Evolutionary conservation across 768 basidiomycete species (phyloP).

Genomic region (Pisolithus orientalis): DNA sequence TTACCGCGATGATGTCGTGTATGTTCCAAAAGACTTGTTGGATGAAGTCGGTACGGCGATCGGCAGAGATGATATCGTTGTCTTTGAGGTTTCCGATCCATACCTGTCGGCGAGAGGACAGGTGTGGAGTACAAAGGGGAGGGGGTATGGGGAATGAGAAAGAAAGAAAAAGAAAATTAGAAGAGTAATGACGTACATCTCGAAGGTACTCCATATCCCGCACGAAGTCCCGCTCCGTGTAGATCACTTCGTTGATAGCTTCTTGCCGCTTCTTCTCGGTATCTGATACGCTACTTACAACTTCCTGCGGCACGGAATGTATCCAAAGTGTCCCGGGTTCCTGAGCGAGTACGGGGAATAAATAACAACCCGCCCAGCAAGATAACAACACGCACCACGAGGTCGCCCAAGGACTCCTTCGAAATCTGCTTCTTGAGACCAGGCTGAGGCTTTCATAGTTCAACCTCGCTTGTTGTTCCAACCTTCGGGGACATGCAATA

Average conservation of each 20-base stretch:
- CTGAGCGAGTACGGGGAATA: constrained; percentile 28
- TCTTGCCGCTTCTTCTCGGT: constrained; percentile 94
- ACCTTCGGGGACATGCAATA: constrained; percentile 88
- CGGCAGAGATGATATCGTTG: constrained; percentile 66
- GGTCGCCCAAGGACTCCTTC: constrained; percentile 73
- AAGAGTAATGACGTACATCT: constrained; percentile 52
- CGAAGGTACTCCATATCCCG: constrained; percentile 96
- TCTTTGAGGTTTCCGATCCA: constrained; percentile 89
- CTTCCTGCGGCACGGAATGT: constrained; percentile 91
- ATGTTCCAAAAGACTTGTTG: constrained; percentile 98
- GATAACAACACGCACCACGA: constrained; percentile 45
- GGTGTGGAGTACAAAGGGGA: background rate
- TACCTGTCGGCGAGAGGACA: constrained; percentile 37
- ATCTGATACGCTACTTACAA: constrained; percentile 88
- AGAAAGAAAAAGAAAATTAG: background rate
- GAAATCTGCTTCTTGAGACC: constrained; percentile 83
- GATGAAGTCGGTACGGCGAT: constrained; percentile 77
- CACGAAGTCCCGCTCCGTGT: constrained; percentile 96
- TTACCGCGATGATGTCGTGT: constrained; percentile 87
- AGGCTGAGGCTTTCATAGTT: constrained; percentile 94
- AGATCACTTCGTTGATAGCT: constrained; percentile 93
- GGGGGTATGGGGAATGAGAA: background rate
- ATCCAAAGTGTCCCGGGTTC: constrained; percentile 90
- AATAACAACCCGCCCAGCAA: constrained; percentile 3
- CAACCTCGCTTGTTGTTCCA: constrained; percentile 90